These are phyloP conservation scores for Persicaria maculosa DNA, from an alignment of 148 eudicot genomes.

Conservation along the genomic window DNA sequence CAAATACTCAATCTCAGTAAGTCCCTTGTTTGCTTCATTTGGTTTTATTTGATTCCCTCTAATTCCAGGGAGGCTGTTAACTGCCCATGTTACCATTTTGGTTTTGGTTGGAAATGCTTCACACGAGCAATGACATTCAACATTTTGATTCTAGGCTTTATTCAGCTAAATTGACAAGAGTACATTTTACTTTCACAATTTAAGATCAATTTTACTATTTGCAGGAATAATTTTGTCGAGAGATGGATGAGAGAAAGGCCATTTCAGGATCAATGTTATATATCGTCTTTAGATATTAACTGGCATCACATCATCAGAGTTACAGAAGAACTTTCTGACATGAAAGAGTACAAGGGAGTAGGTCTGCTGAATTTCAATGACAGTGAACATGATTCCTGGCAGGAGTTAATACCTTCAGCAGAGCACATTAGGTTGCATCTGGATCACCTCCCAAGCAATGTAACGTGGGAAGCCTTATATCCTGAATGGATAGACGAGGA, in stretches of 20 bases:
- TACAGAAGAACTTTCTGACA: constrained; percentile 41
- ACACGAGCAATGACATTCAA: neutral
- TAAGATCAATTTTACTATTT: neutral
- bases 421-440: constrained; percentile 61
- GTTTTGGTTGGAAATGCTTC: no score
- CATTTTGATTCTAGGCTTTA: neutral
- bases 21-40: constrained; percentile 10
- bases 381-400: constrained; percentile 54
- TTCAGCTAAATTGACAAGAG: neutral
- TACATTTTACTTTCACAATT: neutral
- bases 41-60: neutral
- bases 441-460: constrained; percentile 36
- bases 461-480: constrained; percentile 81
- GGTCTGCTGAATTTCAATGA: constrained; percentile 73
- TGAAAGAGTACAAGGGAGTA: constrained; percentile 54
- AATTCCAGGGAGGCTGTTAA: neutral
- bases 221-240: constrained; percentile 57
- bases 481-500: constrained; percentile 99
- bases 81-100: no score
- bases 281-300: constrained; percentile 39
- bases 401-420: constrained; percentile 51
- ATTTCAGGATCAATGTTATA: constrained; percentile 44
- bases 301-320: constrained; percentile 55
- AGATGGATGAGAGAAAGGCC: constrained; percentile 49
- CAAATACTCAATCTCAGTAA: constrained; percentile 43